A percentile compares a stretch with the other conserved stretches of the same genome.
Evolutionary conservation across 805 yeast species (phyloP).

Genomic region (Sugiyamaella boreocaroliniensis): DNA sequence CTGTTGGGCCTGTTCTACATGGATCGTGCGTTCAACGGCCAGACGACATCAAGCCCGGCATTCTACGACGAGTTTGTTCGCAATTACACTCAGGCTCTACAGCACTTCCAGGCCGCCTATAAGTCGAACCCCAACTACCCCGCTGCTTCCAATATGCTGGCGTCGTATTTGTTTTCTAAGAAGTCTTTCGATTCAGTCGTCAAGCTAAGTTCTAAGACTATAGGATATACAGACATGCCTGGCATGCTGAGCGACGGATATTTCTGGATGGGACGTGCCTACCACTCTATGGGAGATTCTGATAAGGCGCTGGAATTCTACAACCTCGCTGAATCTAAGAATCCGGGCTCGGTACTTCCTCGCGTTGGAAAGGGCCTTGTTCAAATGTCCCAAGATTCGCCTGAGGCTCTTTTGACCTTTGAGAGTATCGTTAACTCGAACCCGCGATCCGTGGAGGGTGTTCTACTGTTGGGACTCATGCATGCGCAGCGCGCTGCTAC

Average conservation of each 20-base stretch:
- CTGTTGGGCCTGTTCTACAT: constrained; percentile 63
- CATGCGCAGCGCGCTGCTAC: constrained; percentile 46
- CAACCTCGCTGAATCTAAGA: constrained; percentile 50
- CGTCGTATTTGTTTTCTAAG: constrained; percentile 65
- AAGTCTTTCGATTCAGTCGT: constrained; percentile 53
- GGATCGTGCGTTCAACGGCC: constrained; percentile 56
- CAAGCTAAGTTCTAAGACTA: constrained; percentile 47
- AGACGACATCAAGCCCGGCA: constrained; percentile 20
- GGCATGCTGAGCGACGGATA: constrained; percentile 52
- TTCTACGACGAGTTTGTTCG: constrained; percentile 42
- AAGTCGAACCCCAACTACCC: constrained; percentile 44
- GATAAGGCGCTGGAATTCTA: constrained; percentile 67
- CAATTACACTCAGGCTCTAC: constrained; percentile 54
- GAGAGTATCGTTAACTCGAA: constrained; percentile 63
- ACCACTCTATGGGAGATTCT: constrained; percentile 52
- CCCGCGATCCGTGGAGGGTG: constrained; percentile 66
- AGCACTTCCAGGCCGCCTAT: constrained; percentile 35
- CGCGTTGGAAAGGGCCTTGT: constrained; percentile 82
- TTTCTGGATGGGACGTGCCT: constrained; percentile 83
- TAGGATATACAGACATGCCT: constrained; percentile 36
- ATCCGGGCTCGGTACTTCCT: constrained; percentile 41
- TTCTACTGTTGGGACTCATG: constrained; percentile 61
- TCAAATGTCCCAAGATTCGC: constrained; percentile 57
- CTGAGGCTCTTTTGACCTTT: constrained; percentile 78
- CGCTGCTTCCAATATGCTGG: constrained; percentile 58